phyloP scores from a whole-genome alignment of 352 stramenopile species.

The Phytophthora hibernalis region DNA sequence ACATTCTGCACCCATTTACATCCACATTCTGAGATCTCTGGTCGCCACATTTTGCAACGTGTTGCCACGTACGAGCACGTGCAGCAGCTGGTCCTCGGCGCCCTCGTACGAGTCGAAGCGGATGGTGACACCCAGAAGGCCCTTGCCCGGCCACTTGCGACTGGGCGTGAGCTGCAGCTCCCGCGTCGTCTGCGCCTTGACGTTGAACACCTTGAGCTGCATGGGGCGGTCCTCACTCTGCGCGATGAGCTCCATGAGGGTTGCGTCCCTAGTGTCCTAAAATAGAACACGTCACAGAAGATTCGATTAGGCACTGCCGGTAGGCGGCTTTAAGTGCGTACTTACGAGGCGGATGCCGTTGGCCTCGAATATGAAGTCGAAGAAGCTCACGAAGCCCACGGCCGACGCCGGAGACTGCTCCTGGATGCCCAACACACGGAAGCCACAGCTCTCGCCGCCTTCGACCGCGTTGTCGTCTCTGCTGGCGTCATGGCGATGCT shows the following conservation, averaged over 20 bases:
- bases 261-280: conserved; percentile 84
- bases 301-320: not conserved
- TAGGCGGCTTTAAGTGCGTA: no score
- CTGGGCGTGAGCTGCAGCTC: conserved; percentile 90
- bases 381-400: conserved; percentile 96
- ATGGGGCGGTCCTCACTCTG: conserved; percentile 82
- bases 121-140: conserved; percentile 97
- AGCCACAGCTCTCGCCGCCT: conserved; percentile 86
- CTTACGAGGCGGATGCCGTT: conserved; percentile 87
- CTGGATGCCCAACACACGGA: conserved; percentile 97
- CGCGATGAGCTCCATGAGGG: conserved; percentile 93
- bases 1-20: conserved; percentile 65
- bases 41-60: not conserved
- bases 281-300: conserved; percentile 15
- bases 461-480: conserved; percentile 40
- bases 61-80: conserved; percentile 85
- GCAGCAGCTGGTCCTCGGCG: conserved; percentile 95
- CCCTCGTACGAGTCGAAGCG: conserved; percentile 97
- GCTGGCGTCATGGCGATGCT: conserved; percentile 8
- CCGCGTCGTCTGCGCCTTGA: conserved; percentile 78
- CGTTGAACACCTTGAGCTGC: conserved; percentile 79
- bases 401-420: conserved; percentile 92
- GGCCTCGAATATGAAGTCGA: conserved; percentile 97
- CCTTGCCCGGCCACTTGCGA: conserved; percentile 94
- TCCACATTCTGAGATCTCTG: not conserved